Evolutionary conservation across 2,329 filamentous ascomycete genomes (phyloP).

Genomic region (Claviceps sp.): DNA sequence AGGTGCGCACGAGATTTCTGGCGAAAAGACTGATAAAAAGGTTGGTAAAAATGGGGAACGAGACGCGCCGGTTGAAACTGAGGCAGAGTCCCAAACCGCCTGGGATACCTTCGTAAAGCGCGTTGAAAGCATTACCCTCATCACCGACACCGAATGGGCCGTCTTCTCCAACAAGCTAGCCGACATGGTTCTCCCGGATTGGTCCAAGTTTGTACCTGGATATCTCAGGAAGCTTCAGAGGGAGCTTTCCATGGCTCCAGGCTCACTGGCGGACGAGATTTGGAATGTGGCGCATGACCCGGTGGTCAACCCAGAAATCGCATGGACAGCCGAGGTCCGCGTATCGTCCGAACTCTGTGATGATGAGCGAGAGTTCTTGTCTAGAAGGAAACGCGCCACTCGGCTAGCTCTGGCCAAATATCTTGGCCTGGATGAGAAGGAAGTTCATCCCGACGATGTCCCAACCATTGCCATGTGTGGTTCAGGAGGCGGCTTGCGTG

Average conservation of each 20-base stretch:
- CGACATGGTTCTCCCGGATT: constrained; percentile 65
- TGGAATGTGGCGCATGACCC: constrained; percentile 86
- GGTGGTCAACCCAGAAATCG: constrained; percentile 72
- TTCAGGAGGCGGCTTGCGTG: constrained; percentile 80
- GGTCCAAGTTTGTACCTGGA: constrained; percentile 63
- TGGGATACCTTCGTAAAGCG: constrained; percentile 34
- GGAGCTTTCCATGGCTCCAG: constrained; percentile 76
- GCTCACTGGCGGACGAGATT: constrained; percentile 82
- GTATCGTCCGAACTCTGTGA: constrained; percentile 69
- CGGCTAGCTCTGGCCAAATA: constrained; percentile 69
- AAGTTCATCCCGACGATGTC: constrained; percentile 86
- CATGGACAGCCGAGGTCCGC: constrained; percentile 66
- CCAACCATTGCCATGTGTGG: constrained; percentile 89
- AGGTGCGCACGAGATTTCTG: background rate
- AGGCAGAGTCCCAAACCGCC: constrained; percentile 22
- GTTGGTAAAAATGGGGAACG: constrained; percentile 6
- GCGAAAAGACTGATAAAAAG: too few relatives aligned
- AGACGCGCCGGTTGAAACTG: constrained; percentile 8
- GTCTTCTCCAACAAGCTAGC: constrained; percentile 46
- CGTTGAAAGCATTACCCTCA: constrained; percentile 40
- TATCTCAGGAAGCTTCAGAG: constrained; percentile 73
- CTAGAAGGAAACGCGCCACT: constrained; percentile 54
- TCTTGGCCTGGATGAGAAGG: constrained; percentile 60
- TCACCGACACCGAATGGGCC: constrained; percentile 42
- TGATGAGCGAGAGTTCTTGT: constrained; percentile 66